Conservation (phyloP, 2,329 filamentous ascomycete genomes). For the Verticillium alfalfae region DNA sequence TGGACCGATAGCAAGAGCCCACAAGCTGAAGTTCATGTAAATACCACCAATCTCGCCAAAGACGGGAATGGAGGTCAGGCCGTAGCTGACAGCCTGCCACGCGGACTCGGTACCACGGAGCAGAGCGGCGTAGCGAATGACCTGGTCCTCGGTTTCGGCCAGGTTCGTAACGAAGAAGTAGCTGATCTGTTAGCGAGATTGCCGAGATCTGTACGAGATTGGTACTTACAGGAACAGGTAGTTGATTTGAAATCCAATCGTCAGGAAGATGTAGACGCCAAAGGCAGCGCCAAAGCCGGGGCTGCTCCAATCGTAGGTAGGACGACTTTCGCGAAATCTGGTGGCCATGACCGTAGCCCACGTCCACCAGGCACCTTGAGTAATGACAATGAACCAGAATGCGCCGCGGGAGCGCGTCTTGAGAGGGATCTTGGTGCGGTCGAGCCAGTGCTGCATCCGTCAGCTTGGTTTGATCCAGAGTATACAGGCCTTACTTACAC, state of each 20-base stretch:
- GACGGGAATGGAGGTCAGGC: constrained; percentile 53
- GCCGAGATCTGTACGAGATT: not conserved
- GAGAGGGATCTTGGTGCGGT: constrained; percentile 48
- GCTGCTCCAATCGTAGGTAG: constrained; percentile 61
- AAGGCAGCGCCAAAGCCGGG: constrained; percentile 62
- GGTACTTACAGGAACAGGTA: constrained; percentile 60
- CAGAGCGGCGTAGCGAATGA: constrained; percentile 63
- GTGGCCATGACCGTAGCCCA: constrained; percentile 65
- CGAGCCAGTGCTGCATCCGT: constrained; percentile 44
- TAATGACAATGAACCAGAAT: constrained; percentile 46
- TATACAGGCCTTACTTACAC: constrained; percentile 29
- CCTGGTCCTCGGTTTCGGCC: constrained; percentile 54
- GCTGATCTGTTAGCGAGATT: constrained; percentile 22
- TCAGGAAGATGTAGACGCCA: constrained; percentile 61
- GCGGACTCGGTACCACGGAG: constrained; percentile 67
- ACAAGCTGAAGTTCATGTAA: constrained; percentile 67
- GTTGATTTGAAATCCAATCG: constrained; percentile 65
- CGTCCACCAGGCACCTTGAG: constrained; percentile 67
- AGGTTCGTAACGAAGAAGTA: constrained; percentile 68
- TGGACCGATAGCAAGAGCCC: constrained; percentile 57
- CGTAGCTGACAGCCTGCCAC: constrained; percentile 69
- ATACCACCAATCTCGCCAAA: constrained; percentile 62
- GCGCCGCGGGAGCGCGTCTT: constrained; percentile 47
- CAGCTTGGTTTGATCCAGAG: constrained; percentile 2
- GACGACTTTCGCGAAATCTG: constrained; percentile 48